Evolutionary conservation across 352 stramenopile genomes (phyloP).

Genomic region (Halophytophthora batemanensis): DNA sequence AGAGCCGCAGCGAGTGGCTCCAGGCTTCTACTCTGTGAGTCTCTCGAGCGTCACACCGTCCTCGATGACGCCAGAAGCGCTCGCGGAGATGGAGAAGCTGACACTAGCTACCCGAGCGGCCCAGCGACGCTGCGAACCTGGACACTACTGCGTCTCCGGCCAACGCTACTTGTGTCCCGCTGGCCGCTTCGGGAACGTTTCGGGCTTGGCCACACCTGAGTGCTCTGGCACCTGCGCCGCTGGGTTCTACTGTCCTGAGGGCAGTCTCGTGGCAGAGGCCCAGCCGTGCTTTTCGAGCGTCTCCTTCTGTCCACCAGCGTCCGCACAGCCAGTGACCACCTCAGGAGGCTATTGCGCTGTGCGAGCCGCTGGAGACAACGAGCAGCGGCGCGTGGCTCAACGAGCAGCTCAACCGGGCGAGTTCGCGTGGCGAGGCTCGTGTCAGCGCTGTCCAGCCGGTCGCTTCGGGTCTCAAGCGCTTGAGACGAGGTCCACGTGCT

Average conservation of each 20-base stretch:
- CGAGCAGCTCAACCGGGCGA: conserved; percentile 36
- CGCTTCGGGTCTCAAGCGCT: conserved; percentile 42
- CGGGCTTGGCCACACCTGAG: conserved; percentile 26
- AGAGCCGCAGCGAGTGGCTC: conserved; percentile 16
- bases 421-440: conserved; percentile 56
- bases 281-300: conserved; percentile 27
- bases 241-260: conserved; percentile 66
- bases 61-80: too few relatives aligned
- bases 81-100: too few relatives aligned
- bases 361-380: neutral
- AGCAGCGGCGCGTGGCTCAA: conserved; percentile 26
- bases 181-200: conserved; percentile 59
- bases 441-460: conserved; percentile 62
- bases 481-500: conserved; percentile 40
- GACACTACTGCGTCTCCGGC: conserved; percentile 53
- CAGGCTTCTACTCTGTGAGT: too few relatives aligned
- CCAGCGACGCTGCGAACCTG: conserved; percentile 53
- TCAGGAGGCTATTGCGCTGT: conserved; percentile 35
- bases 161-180: conserved; percentile 36
- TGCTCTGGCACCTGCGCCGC: conserved; percentile 61
- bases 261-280: conserved; percentile 39
- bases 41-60: too few relatives aligned
- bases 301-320: conserved; percentile 40
- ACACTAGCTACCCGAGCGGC: conserved; percentile 31
- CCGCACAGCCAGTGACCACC: conserved; percentile 14